A percentile compares a stretch with the other conserved stretches of the same genome.
Evolutionary conservation across 768 basidiomycete species (phyloP).

Genomic region (Pisolithus sp.): DNA sequence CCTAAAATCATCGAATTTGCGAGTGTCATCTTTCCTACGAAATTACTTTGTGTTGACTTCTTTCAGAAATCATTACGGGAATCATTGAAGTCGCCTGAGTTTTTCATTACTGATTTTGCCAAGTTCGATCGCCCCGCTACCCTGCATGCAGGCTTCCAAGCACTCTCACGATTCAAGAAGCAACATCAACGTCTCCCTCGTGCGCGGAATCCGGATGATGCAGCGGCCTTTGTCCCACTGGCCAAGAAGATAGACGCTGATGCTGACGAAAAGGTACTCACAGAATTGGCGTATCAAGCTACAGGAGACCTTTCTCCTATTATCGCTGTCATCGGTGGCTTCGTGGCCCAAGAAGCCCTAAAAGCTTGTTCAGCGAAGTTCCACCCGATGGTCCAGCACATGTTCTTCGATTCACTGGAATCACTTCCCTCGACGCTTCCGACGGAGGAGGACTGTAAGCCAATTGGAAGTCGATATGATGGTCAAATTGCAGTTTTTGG

Average conservation of each 20-base stretch:
- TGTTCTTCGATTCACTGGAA: constrained; percentile 97
- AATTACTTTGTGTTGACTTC: constrained; percentile 1
- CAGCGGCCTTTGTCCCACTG: constrained; percentile 58
- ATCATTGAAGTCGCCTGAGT: constrained; percentile 74
- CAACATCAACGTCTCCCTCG: constrained; percentile 66
- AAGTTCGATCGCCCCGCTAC: constrained; percentile 92
- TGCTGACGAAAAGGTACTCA: constrained; percentile 73
- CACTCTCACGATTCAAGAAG: constrained; percentile 71
- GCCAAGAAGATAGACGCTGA: constrained; percentile 76
- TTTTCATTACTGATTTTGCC: constrained; percentile 92
- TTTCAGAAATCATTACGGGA: constrained; percentile 88
- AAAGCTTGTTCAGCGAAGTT: constrained; percentile 98
- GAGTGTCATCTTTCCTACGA: constrained; percentile 27
- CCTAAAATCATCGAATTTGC: constrained; percentile 95
- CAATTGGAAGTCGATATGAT: constrained; percentile 82
- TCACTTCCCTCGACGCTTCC: constrained; percentile 76
- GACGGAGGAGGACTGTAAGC: constrained; percentile 77
- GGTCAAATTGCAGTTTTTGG: constrained; percentile 96
- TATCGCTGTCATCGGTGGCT: constrained; percentile 91
- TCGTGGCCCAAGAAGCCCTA: constrained; percentile 95
- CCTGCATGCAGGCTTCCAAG: constrained; percentile 92
- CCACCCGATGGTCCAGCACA: constrained; percentile 89
- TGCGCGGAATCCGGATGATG: constrained; percentile 79
- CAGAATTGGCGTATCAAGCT: constrained; percentile 87
- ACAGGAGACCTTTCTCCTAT: constrained; percentile 85